Evolutionary conservation across 805 yeast species (phyloP).

Genomic region (Metschnikowia dekortorum): DNA sequence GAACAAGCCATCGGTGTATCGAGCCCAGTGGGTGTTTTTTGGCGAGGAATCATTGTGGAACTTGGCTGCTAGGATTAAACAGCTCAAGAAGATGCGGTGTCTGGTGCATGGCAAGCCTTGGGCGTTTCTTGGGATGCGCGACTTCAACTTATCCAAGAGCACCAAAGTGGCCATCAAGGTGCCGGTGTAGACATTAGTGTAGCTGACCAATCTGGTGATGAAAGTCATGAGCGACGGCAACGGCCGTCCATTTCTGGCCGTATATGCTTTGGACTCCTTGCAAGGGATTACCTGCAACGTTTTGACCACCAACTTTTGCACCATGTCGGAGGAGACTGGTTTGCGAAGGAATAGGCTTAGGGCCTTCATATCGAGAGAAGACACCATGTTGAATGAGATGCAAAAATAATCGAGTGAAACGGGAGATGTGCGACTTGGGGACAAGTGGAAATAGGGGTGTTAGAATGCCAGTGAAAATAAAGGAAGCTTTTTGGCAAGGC

Average conservation of each 20-base stretch:
- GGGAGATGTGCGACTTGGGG: too few relatives aligned
- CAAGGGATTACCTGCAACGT: slow-evolving; percentile 68
- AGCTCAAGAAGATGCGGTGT: slow-evolving; percentile 71
- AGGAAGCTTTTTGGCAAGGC: too few relatives aligned
- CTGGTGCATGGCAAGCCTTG: slow-evolving; percentile 77
- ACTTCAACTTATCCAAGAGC: slow-evolving; percentile 57
- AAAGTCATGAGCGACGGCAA: slow-evolving; percentile 72
- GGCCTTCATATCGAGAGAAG: slow-evolving; percentile 43
- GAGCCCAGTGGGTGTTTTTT: slow-evolving; percentile 75
- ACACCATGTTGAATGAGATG: slow-evolving; percentile 14
- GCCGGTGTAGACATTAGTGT: slow-evolving; percentile 77
- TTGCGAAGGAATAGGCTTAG: slow-evolving; percentile 54
- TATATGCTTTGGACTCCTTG: slow-evolving; percentile 30
- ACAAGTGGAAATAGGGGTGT: too few relatives aligned
- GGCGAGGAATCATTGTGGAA: slow-evolving; percentile 77
- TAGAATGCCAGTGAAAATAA: too few relatives aligned
- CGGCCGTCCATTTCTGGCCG: slow-evolving; percentile 32
- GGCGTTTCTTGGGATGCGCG: slow-evolving; percentile 63
- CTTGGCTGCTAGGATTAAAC: slow-evolving; percentile 68
- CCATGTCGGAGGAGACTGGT: slow-evolving; percentile 72
- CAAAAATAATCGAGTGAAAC: background rate
- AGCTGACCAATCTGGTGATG: slow-evolving; percentile 64
- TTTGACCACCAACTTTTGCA: slow-evolving; percentile 60
- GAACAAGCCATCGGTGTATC: slow-evolving; percentile 71
- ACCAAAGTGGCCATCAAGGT: slow-evolving; percentile 70